A percentile compares a stretch with the other conserved stretches of the same genome.
Evolutionary conservation across 2,329 filamentous ascomycete genomes (phyloP).

Genomic region (Fusarium domesticum): DNA sequence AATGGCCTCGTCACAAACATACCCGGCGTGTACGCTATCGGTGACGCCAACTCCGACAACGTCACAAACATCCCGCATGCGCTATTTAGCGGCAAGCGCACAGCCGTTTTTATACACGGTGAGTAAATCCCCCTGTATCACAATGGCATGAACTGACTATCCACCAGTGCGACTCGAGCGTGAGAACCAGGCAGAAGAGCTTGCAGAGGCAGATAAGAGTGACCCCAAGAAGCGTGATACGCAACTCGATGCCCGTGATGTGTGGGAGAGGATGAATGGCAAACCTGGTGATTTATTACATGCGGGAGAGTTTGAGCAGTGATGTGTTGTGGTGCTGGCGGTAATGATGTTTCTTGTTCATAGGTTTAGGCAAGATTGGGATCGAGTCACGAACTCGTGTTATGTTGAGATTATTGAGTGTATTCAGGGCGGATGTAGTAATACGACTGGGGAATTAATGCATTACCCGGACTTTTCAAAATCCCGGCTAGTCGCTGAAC

Average conservation of each 20-base stretch:
- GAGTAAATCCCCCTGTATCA: slow-evolving; percentile 24
- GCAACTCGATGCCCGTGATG: slow-evolving; percentile 35
- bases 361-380: too few relatives aligned
- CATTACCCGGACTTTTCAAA: too few relatives aligned
- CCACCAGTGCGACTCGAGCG: slow-evolving; percentile 40
- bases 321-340: too few relatives aligned
- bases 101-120: slow-evolving; percentile 58
- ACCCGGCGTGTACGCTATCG: slow-evolving; percentile 54
- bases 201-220: slow-evolving; percentile 30
- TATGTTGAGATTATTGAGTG: too few relatives aligned
- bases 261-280: slow-evolving; percentile 49
- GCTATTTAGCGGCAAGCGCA: slow-evolving; percentile 56
- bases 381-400: too few relatives aligned
- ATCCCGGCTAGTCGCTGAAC: too few relatives aligned
- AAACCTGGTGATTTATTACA: slow-evolving; percentile 42
- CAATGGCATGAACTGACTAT: slow-evolving; percentile 1
- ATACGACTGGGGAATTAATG: too few relatives aligned
- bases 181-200: slow-evolving; percentile 37
- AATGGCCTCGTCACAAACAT: slow-evolving; percentile 51
- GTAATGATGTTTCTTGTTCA: background rate
- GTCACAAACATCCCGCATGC: slow-evolving; percentile 60
- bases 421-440: too few relatives aligned
- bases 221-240: slow-evolving; percentile 28
- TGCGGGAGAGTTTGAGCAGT: slow-evolving; percentile 41
- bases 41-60: slow-evolving; percentile 59